Base-by-base conservation (phyloP, 352 stramenopile species). In the Pythium guiyangense region DNA sequence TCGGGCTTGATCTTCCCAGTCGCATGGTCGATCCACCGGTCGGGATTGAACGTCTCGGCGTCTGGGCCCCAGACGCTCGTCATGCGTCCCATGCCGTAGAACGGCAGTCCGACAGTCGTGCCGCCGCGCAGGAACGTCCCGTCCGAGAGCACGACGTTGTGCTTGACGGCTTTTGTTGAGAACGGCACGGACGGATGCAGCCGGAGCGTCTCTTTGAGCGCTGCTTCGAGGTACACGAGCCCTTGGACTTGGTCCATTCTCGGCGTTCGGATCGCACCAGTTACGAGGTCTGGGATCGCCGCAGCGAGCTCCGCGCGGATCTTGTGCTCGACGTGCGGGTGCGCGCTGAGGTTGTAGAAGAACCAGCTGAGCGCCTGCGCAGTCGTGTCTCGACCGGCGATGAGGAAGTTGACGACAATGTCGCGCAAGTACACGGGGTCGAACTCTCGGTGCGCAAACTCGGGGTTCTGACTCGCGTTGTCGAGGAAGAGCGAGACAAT, bases 371-470 rank as follows among this genome's bases (percentile, higher is more conserved):
- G 59, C 11, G 80, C 67, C 35, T 86, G 80, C 15, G 86, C 82
- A 0, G 81, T 92, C 0, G 86, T 90, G 63, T 96, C 86, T 9
- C 86, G 70, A 9, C 86, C 86, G 35, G 84, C 82, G 40, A 96
- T 68, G 15, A 96, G 51, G 62, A 94, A 88, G 45, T 79, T 92
- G 26, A 96, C 66, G 15, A 89, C 75, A 9, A 96, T 73, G 60
- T 94, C 82, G 25, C 79, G 78, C n/a, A 94, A 37, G 43, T 71
- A 82, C 0, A 53, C 47, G 18, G 69, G 60, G 31, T 79, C 67
- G 29, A 79, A 71, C 8, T 18, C 8, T 2, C 43, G 27, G 1
- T 60, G n/a, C 3, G 14, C 3, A 0, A 37, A 26, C 4, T 39
- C 55, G 5, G 26, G 5, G 4, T 63, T 39, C 4, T 49, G 9